These are phyloP conservation scores for Alternaria arborescens DNA, from an alignment of 2,329 filamentous ascomycete genomes.

Conservation along the genomic window DNA sequence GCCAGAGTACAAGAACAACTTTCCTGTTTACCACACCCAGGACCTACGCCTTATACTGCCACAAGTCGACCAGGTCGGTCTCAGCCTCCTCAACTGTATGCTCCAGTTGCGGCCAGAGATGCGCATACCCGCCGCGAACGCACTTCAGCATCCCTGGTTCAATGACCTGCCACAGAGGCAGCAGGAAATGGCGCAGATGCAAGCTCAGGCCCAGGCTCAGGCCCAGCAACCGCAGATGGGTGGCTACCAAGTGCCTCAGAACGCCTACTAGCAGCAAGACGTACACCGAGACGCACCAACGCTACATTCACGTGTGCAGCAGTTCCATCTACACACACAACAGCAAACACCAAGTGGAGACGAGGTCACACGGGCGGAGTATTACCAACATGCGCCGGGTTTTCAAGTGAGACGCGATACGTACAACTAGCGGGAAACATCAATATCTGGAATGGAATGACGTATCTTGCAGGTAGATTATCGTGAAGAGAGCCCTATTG, in stretches of 20 bases:
- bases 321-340: not conserved
- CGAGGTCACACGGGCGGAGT: not conserved
- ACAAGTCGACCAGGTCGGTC: conserved; percentile 85
- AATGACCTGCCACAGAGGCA: conserved; percentile 69
- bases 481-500: not conserved
- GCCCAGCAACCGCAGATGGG: conserved; percentile 51
- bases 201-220: conserved; percentile 47
- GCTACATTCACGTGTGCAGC: not conserved
- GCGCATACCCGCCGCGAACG: conserved; percentile 85
- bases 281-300: not conserved
- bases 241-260: conserved; percentile 49
- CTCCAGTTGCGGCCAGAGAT: conserved; percentile 92
- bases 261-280: conserved; percentile 44
- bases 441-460: not conserved
- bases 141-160: conserved; percentile 93
- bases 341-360: too few relatives aligned
- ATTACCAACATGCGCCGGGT: not conserved
- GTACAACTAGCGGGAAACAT: not conserved
- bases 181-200: conserved; percentile 47
- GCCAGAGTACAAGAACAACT: conserved; percentile 96
- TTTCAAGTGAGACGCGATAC: conserved; percentile 2
- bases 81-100: conserved; percentile 90
- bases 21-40: conserved; percentile 93
- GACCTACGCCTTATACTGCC: conserved; percentile 87
- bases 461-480: not conserved